A percentile compares a stretch with the other conserved stretches of the same genome.
phyloP scores from a whole-genome alignment of 1,139 yeast species.

The Blastobotrys elegans region DNA sequence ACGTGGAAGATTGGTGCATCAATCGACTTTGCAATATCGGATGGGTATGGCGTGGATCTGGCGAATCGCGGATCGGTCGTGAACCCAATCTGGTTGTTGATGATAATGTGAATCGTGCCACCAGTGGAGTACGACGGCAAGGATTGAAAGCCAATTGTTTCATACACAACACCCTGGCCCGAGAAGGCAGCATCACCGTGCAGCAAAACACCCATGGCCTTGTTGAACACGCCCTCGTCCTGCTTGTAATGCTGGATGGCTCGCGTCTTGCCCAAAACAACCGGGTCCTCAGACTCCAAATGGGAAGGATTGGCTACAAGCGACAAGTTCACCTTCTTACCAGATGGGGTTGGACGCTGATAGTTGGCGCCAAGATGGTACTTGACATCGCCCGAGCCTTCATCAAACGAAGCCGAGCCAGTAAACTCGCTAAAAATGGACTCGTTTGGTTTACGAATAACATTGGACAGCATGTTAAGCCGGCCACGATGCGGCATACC shows the following conservation, averaged over 20 bases:
- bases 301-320: conserved; percentile 98
- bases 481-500: conserved; percentile 99
- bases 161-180: conserved; percentile 98
- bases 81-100: conserved; percentile 98
- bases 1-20: conserved; percentile 99
- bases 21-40: conserved; percentile 93
- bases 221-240: conserved; percentile 74
- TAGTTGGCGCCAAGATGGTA: conserved; percentile 99
- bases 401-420: conserved; percentile 75
- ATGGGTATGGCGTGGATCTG: conserved; percentile 96
- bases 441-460: conserved; percentile 97
- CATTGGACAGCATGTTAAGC: conserved; percentile 93
- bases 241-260: conserved; percentile 90
- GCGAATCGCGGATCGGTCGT: conserved; percentile 98
- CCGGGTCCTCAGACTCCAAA: conserved; percentile 98
- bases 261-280: conserved; percentile 95
- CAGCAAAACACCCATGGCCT: conserved; percentile 86
- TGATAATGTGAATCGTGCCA: conserved; percentile 94
- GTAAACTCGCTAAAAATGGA: conserved; percentile 94
- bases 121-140: conserved; percentile 97
- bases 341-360: conserved; percentile 97
- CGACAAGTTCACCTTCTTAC: conserved; percentile 91
- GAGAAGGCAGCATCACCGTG: conserved; percentile 99
- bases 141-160: conserved; percentile 90
- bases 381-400: conserved; percentile 98